A percentile compares a stretch with the other conserved stretches of the same genome.
Conservation (phyloP, 2,329 filamentous ascomycete genomes). For the Aspergillus ustus region DNA sequence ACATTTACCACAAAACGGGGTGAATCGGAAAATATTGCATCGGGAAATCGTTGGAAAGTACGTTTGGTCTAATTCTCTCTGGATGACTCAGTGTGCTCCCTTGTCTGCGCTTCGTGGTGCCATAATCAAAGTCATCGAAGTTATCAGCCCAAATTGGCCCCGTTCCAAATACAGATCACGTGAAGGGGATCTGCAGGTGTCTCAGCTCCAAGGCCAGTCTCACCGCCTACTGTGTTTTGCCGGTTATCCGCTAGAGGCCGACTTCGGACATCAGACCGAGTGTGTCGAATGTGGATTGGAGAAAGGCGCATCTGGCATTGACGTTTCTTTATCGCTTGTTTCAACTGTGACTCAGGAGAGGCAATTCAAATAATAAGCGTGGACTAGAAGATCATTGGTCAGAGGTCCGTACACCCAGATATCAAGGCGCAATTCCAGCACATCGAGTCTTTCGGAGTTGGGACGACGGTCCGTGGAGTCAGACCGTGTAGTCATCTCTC, state of each 20-base stretch:
- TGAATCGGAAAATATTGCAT: neutral
- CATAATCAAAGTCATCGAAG: neutral
- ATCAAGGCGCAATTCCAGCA: neutral
- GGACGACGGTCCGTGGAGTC: conserved; percentile 27
- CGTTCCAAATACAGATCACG: neutral
- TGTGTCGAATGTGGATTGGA: conserved; percentile 8
- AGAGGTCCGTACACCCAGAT: conserved; percentile 5
- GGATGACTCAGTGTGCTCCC: neutral
- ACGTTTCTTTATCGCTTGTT: neutral
- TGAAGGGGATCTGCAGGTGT: neutral
- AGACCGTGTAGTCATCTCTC: conserved; percentile 31
- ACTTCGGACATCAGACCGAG: conserved; percentile 22
- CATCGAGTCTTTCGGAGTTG: conserved; percentile 32
- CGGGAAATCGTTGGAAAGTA: neutral
- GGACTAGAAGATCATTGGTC: neutral
- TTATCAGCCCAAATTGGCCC: neutral
- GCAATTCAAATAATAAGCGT: neutral
- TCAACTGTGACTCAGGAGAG: conserved; percentile 7
- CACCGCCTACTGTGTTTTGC: conserved; percentile 17
- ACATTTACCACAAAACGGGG: neutral
- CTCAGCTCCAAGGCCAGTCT: conserved; percentile 7
- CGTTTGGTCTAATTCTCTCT: neutral
- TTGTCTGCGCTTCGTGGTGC: neutral
- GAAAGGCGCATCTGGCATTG: conserved; percentile 3
- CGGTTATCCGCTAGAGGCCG: conserved; percentile 12